phyloP scores from a whole-genome alignment of 257 asterid genomes.

The Linaria vulgaris region DNA sequence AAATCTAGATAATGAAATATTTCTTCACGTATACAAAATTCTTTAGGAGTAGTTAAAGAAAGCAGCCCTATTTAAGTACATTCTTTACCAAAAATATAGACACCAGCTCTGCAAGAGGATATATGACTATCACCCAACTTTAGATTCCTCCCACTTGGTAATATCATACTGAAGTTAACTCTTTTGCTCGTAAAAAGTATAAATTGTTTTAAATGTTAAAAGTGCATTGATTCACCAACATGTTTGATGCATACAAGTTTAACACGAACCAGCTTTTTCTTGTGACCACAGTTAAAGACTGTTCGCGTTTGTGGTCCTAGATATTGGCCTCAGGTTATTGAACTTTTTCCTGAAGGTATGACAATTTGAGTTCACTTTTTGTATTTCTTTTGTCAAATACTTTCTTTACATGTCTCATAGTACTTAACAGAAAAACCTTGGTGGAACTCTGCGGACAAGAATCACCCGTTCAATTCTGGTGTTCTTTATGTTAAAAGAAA shows the following conservation, averaged over 20 bases:
- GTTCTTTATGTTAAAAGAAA: slow-evolving; percentile 85
- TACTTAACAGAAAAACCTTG: slow-evolving; percentile 78
- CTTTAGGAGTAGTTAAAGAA: not conserved
- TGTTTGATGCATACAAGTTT: slow-evolving; percentile 20
- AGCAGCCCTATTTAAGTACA: not conserved
- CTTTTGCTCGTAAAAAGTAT: not conserved
- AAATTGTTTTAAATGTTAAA: not conserved
- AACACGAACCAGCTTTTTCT: slow-evolving; percentile 19
- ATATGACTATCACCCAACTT: not conserved
- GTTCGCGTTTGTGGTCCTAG: slow-evolving; percentile 99
- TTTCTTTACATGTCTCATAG: slow-evolving; percentile 18
- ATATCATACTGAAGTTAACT: not conserved
- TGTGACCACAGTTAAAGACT: slow-evolving; percentile 68
- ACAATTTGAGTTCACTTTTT: slow-evolving; percentile 12
- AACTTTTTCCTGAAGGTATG: slow-evolving; percentile 82
- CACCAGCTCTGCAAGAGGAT: not conserved
- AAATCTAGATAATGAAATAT: not conserved
- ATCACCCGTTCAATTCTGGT: slow-evolving; percentile 85
- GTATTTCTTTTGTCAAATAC: slow-evolving; percentile 11
- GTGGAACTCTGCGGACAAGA: slow-evolving; percentile 85
- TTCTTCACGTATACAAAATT: not conserved
- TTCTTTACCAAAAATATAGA: not conserved
- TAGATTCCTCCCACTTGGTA: not conserved
- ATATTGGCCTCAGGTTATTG: slow-evolving; percentile 91
- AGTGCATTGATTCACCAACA: slow-evolving; percentile 4